phyloP scores from a whole-genome alignment of 352 stramenopile genomes.

The Phytophthora multivora region DNA sequence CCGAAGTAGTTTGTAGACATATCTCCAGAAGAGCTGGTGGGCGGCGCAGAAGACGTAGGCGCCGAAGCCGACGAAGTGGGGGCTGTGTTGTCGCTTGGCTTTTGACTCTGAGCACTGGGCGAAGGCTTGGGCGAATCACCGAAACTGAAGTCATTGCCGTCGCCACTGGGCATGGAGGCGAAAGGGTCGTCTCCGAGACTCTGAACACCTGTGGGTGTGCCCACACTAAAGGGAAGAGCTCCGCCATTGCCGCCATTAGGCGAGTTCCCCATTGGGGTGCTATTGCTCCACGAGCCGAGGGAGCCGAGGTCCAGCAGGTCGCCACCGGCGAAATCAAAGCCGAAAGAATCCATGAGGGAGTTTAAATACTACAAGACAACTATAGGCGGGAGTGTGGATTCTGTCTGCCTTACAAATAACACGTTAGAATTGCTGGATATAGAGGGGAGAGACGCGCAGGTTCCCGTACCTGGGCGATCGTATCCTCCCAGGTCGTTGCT shows the following conservation, averaged over 20 bases:
- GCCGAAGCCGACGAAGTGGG: not conserved
- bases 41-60: conserved; percentile 10
- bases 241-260: conserved; percentile 49
- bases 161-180: conserved; percentile 40
- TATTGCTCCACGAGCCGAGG: conserved; percentile 70
- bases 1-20: conserved; percentile 72
- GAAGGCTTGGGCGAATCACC: conserved; percentile 76
- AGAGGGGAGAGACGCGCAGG: too few species aligned
- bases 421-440: too few species aligned
- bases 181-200: conserved; percentile 85
- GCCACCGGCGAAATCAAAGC: conserved; percentile 78
- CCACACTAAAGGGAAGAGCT: conserved; percentile 80
- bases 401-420: conserved; percentile 4
- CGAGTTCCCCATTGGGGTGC: conserved; percentile 71
- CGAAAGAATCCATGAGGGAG: conserved; percentile 78
- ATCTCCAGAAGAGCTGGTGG: conserved; percentile 34
- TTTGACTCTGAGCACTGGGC: conserved; percentile 22
- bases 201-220: conserved; percentile 82
- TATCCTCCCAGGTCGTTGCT: conserved; percentile 1
- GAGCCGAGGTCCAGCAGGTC: conserved; percentile 81
- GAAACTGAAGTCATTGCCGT: conserved; percentile 80
- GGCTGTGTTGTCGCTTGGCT: conserved; percentile 9
- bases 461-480: not conserved
- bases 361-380: conserved; percentile 43
- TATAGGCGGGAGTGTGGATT: conserved; percentile 6